A percentile compares a stretch with the other conserved stretches of the same genome.
Conservation (phyloP, 2,329 filamentous ascomycete species). For the Hypoxylon sp. region DNA sequence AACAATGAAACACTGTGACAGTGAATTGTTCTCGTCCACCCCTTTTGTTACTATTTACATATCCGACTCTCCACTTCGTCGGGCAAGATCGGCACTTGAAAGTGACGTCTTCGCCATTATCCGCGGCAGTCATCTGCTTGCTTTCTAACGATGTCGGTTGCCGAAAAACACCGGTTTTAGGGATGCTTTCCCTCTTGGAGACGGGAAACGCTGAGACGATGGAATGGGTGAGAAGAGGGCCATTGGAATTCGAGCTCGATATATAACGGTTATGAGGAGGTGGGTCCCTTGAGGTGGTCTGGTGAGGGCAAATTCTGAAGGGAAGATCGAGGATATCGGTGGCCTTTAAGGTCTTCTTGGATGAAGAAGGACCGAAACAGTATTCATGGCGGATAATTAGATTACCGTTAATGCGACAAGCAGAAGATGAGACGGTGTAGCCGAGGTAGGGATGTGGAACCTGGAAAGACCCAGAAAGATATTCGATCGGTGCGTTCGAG, state of each 20-base stretch:
- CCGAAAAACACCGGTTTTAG: background rate
- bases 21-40: background rate
- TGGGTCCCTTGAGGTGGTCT: background rate
- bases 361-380: background rate
- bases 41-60: background rate
- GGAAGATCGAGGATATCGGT: conserved; percentile 14
- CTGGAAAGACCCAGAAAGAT: conserved; percentile 3
- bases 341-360: background rate
- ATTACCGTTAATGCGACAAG: conserved; percentile 1
- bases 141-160: background rate
- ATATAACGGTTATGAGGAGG: background rate
- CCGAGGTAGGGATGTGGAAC: conserved; percentile 10
- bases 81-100: conserved; percentile 11
- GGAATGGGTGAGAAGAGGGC: conserved; percentile 8
- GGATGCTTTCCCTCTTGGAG: background rate
- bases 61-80: conserved; percentile 10
- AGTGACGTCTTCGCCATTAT: background rate
- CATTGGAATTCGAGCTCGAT: background rate
- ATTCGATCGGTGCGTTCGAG: background rate
- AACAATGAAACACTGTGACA: conserved; percentile 11
- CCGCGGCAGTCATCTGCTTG: conserved; percentile 1
- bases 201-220: conserved; percentile 13
- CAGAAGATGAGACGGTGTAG: conserved; percentile 15
- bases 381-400: conserved; percentile 12
- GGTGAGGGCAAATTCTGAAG: conserved; percentile 11